phyloP scores from a whole-genome alignment of 305 asterid genomes.

The Solanum hybrid region DNA sequence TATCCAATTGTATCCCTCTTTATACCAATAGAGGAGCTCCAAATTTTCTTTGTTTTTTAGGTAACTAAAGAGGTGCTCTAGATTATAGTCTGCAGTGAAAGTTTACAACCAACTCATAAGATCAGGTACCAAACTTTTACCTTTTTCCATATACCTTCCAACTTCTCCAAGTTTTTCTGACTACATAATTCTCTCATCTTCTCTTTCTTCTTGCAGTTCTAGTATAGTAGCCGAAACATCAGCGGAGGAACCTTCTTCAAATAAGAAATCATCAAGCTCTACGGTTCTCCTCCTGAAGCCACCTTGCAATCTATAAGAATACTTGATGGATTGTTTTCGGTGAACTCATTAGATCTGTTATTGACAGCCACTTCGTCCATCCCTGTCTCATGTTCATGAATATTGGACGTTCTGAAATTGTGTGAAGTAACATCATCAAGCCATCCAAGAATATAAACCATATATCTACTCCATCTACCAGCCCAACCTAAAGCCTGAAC shows the following conservation, averaged over 20 bases:
- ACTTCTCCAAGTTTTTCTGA: constrained; percentile 56
- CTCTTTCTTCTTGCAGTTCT: constrained; percentile 58
- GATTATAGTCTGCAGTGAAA: neutral
- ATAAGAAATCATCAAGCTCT: constrained; percentile 69
- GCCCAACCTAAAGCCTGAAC: neutral
- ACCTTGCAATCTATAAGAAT: constrained; percentile 19
- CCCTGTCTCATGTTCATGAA: constrained; percentile 21
- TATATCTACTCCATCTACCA: neutral
- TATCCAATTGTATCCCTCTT: neutral
- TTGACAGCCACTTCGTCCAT: constrained; percentile 29
- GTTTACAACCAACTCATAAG: neutral
- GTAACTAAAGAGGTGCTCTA: neutral
- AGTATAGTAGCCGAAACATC: constrained; percentile 40
- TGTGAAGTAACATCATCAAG: constrained; percentile 16
- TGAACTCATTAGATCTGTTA: constrained; percentile 16
- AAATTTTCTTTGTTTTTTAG: neutral
- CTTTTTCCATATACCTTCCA: constrained; percentile 96
- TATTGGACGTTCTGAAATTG: constrained; percentile 19
- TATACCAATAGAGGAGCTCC: neutral
- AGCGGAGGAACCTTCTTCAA: constrained; percentile 46
- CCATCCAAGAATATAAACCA: neutral
- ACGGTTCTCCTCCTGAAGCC: constrained; percentile 42
- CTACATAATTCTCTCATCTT: constrained; percentile 52
- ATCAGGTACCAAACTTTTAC: constrained; percentile 24
- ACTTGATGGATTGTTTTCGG: constrained; percentile 23